Base-by-base conservation (phyloP, 345 rosid species). In the Fremontodendron californicum region DNA sequence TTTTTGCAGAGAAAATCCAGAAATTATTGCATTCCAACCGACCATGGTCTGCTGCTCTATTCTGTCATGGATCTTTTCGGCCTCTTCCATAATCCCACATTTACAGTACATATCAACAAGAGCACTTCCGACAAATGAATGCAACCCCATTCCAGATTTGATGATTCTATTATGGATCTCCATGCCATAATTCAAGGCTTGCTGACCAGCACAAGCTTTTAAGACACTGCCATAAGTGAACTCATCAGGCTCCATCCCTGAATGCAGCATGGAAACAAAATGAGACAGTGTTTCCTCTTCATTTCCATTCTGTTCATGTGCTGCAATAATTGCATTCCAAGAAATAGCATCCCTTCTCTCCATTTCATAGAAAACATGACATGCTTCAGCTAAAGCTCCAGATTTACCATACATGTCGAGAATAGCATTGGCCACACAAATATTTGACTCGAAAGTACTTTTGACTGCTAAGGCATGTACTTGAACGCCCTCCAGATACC, bases 371-470 rank as follows among this genome's bases (percentile, higher is more conserved):
- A 93, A 92, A 54, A 90, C 75, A 29, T 51, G 9, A 77, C 82
- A 83, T 18, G 96, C 98, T 84, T 93, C 99, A 18, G 21, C 51
- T 35, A 93, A 65, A 82, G 89, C 92, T 85, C 90, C 86, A 67
- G 97, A 90, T 87, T 92, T 96, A 77, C 97, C 99, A 49, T 89
- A 92, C 99, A 96, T 93, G 84, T 92, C 98, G 40, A 96, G 80
- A 40, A 90, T 86, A 46, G 99, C 92, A 84, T 93, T 93, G 78
- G 91, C 84, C 37, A 92, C 99, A 60, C 97, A 90, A 69, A 89
- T 78, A 70, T 85, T 85, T 69, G 79, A 73, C 5, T 54, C 51
- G 45, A 86, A 86, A 58, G 74, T 82, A 78, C 88, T 89, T 85
- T 96, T 93, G 39, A 87, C 71, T 6, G 91, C 88, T 71, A 95